Base-by-base conservation (phyloP, 805 yeast genomes). In the Monosporozyma yasuniensis region DNA sequence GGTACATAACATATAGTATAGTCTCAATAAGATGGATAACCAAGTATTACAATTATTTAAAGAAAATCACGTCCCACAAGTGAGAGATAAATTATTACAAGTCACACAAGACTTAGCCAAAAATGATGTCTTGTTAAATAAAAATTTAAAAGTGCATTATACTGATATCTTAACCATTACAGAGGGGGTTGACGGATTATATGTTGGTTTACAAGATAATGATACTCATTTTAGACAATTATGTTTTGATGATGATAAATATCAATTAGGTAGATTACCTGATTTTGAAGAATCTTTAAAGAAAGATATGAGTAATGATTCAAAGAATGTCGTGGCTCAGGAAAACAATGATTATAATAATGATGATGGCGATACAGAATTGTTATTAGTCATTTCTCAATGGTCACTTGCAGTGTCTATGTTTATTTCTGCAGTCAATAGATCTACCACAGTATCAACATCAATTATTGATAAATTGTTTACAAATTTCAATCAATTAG, bases 191-290 rank as follows among this genome's bases (percentile, higher is more conserved):
- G 50, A 50, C 8, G 19, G 22, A 2, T 39, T 65, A 43, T 49
- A 53, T 41, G 48, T 39, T 30, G 47, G 49, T 1, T 44, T 63
- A 46, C 58, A 55, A 37, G 47, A 16, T 2, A 52, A 55, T 2
- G 67, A 65, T 41, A 44, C 50, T 2, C 50, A 56, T 7, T 58
- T 65, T 38, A 56, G 58, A 55, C 59, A 58, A 4, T 51, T 65
- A n/a, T 65, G 69, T 49, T 65, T 65, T 42, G 53, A 61, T 43
- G 69, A 65, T 51, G 54, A 56, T 16, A 10, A 34, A 9, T 61
- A 47, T 50, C 58, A 56, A 35, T 44, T 63, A 19, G 53, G 50
- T 12, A 60, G 56, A 44, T 28, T 62, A n/a, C 54, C 63, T 9
- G 61, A 55, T 12, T 19, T 52, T 30, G 22, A 7, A 16, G 39